A percentile compares a stretch with the other conserved stretches of the same genome.
phyloP scores from a whole-genome alignment of 2,329 filamentous ascomycete genomes.

The Didymella exigua region DNA sequence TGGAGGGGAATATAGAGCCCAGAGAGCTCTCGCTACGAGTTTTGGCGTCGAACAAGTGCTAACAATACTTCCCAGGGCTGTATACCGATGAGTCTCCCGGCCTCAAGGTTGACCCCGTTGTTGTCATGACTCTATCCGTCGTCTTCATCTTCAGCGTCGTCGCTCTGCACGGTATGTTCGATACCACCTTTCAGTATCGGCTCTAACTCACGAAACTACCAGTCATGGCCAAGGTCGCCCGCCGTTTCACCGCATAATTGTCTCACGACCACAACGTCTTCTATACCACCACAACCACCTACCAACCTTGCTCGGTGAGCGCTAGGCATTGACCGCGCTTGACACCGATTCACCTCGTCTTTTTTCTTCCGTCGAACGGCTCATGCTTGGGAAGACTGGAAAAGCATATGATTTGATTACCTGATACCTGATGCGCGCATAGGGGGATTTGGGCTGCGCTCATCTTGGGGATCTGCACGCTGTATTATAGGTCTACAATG shows the following conservation, averaged over 20 bases:
- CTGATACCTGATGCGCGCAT: slow-evolving; percentile 18
- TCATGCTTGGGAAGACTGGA: slow-evolving; percentile 28
- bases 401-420: slow-evolving; percentile 30
- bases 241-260: slow-evolving; percentile 72
- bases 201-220: slow-evolving; percentile 24
- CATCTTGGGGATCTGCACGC: slow-evolving; percentile 26
- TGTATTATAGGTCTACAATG: slow-evolving; percentile 44
- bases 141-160: slow-evolving; percentile 99
- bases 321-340: slow-evolving; percentile 2
- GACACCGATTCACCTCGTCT: slow-evolving; percentile 10
- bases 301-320: slow-evolving; percentile 4
- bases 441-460: slow-evolving; percentile 22
- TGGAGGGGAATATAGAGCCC: neutral
- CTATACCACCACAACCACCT: slow-evolving; percentile 18
- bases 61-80: slow-evolving; percentile 63
- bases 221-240: slow-evolving; percentile 96
- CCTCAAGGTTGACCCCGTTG: slow-evolving; percentile 96
- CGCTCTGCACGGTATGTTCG: slow-evolving; percentile 83
- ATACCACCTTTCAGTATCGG: neutral
- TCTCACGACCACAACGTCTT: slow-evolving; percentile 1
- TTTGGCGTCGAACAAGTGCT: neutral
- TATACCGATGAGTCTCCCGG: slow-evolving; percentile 99
- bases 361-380: slow-evolving; percentile 17
- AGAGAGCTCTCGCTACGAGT: neutral
- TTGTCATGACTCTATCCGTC: slow-evolving; percentile 92